Conservation (phyloP, 345 rosid genomes). For the Eutrema heterophyllum region DNA sequence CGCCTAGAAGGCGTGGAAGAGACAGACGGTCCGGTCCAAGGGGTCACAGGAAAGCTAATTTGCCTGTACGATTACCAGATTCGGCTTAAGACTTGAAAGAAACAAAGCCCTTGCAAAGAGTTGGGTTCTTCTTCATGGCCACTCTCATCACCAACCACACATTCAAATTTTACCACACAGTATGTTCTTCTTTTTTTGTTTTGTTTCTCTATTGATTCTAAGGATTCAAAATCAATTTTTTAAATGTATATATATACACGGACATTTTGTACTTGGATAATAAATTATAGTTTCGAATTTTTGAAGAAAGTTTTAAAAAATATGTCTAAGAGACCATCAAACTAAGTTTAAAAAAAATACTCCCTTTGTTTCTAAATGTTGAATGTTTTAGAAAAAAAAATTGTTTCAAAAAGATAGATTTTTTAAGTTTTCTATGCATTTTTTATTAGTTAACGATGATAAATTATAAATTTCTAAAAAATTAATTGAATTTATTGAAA, state of each 20-base stretch:
- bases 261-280: slow-evolving; percentile 34
- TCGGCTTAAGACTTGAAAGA: slow-evolving; percentile 8
- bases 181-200: slow-evolving; percentile 11
- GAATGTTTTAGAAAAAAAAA: too few relatives aligned
- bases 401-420: too few relatives aligned
- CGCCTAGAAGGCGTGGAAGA: slow-evolving; percentile 48
- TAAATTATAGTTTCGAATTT: slow-evolving; percentile 25
- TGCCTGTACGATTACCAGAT: slow-evolving; percentile 25
- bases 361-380: too few relatives aligned
- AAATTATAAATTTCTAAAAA: too few relatives aligned
- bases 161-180: slow-evolving; percentile 27
- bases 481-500: too few relatives aligned
- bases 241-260: slow-evolving; percentile 34
- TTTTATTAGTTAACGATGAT: too few relatives aligned
- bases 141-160: slow-evolving; percentile 12
- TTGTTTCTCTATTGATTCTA: slow-evolving; percentile 28
- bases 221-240: slow-evolving; percentile 36
- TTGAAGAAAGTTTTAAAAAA: neutral
- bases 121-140: slow-evolving; percentile 8
- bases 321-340: neutral
- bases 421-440: too few relatives aligned
- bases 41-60: slow-evolving; percentile 58
- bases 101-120: neutral
- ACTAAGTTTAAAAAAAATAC: too few relatives aligned
- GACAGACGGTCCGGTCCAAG: slow-evolving; percentile 57